Percentiles rank a stretch among this genome's conserved stretches.
Evolutionary conservation across 2,329 filamentous ascomycete species (phyloP).

Genomic region (Cladophialophora psammophila): DNA sequence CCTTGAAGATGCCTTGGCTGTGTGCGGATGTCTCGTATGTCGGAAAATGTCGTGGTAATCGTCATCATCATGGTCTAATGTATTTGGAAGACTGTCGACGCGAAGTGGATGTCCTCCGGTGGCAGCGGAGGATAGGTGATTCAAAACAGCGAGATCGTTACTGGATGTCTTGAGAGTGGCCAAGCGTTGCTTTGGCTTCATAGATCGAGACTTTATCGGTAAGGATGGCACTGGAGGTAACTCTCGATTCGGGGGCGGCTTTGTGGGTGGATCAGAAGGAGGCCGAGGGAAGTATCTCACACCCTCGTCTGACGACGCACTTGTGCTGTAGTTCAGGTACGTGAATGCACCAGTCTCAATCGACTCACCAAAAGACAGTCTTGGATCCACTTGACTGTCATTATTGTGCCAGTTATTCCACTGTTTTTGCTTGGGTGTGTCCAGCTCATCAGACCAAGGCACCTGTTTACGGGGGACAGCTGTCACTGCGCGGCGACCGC

Average conservation of each 20-base stretch:
- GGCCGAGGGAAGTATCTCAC: constrained; percentile 32
- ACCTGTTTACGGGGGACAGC: constrained; percentile 9
- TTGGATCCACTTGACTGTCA: constrained; percentile 34
- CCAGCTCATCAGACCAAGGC: constrained; percentile 22
- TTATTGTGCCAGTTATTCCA: constrained; percentile 33
- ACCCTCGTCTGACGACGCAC: constrained; percentile 33
- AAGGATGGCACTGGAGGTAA: constrained; percentile 30
- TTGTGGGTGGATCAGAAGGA: constrained; percentile 23
- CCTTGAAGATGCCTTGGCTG: constrained; percentile 16
- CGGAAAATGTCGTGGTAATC: constrained; percentile 27
- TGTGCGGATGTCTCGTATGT: constrained; percentile 15
- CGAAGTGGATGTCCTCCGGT: constrained; percentile 28
- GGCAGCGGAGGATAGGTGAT: constrained; percentile 19
- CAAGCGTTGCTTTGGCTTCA: constrained; percentile 16
- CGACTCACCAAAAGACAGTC: constrained; percentile 28
- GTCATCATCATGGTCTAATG: constrained; percentile 22
- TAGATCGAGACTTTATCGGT: constrained; percentile 9
- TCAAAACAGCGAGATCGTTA: constrained; percentile 12
- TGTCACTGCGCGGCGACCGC: constrained; percentile 12
- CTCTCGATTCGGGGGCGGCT: constrained; percentile 26
- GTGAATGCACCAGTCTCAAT: constrained; percentile 34
- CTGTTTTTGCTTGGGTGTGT: constrained; percentile 10
- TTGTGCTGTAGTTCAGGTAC: constrained; percentile 37
- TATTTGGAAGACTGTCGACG: constrained; percentile 29
- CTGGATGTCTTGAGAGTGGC: not conserved